These are phyloP conservation scores for Ceratorhiza oryzae-sativae DNA, from an alignment of 1,284 basidiomycete genomes.

Conservation along the genomic window DNA sequence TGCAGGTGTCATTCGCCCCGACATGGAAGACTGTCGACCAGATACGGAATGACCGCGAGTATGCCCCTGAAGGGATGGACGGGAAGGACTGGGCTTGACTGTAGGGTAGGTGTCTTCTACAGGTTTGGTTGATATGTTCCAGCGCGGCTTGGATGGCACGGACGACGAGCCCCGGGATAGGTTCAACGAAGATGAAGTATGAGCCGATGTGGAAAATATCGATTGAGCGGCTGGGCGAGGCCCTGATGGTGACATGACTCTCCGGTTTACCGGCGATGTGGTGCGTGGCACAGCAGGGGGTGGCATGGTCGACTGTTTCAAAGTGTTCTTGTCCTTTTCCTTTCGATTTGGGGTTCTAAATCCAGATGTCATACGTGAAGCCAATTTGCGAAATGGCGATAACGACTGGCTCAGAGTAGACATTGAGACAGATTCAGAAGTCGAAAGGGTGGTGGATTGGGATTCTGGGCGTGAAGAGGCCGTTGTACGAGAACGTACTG, in stretches of 20 bases:
- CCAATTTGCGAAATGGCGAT: constrained; percentile 77
- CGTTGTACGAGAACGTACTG: constrained; percentile 51
- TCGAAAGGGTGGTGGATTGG: constrained; percentile 25
- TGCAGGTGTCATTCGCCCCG: constrained; percentile 17
- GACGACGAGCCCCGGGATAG: constrained; percentile 28
- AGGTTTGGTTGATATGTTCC: constrained; percentile 78
- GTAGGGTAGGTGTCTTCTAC: constrained; percentile 56
- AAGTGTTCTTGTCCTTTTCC: constrained; percentile 9
- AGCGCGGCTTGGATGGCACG: constrained; percentile 57
- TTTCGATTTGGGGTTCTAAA: constrained; percentile 25
- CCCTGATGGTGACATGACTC: constrained; percentile 20
- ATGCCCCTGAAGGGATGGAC: constrained; percentile 43
- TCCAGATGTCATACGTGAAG: constrained; percentile 62
- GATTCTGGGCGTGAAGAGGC: constrained; percentile 26
- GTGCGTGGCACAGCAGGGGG: constrained; percentile 24
- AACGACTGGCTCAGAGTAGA: constrained; percentile 71
- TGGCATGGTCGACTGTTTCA: constrained; percentile 13
- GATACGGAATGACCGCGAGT: background rate
- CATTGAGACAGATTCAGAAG: constrained; percentile 55
- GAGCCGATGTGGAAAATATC: constrained; percentile 18
- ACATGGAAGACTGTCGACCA: constrained; percentile 36
- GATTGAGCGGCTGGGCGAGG: constrained; percentile 32
- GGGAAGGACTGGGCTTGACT: constrained; percentile 59
- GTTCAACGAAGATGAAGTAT: background rate
- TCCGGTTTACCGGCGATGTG: constrained; percentile 16